Conservation (phyloP, 225 moss, liverwort and hornwort species). For the Asterella californica region DNA sequence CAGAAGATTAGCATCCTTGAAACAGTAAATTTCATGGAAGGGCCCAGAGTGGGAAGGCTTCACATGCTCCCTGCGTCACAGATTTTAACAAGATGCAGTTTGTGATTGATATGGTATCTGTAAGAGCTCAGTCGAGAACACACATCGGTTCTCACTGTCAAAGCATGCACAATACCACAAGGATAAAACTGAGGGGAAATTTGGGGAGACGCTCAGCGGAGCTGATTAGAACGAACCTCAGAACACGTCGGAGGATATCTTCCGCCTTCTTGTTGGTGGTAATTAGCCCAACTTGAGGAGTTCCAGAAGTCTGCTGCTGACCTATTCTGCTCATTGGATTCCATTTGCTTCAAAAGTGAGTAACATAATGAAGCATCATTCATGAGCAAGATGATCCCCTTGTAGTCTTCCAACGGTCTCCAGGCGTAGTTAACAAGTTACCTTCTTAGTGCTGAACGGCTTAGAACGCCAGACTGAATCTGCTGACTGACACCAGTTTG, state of each 20-base stretch:
- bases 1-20: conserved; percentile 56
- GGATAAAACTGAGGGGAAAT: neutral
- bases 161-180: neutral
- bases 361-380: neutral
- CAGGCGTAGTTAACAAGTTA: neutral
- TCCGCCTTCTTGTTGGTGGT: conserved; percentile 14
- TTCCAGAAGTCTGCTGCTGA: conserved; percentile 21
- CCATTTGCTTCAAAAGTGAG: neutral
- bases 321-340: conserved; percentile 22
- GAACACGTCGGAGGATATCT: conserved; percentile 32
- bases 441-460: conserved; percentile 42
- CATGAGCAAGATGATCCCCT: neutral
- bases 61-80: conserved; percentile 52
- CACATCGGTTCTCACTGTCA: neutral
- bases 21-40: conserved; percentile 80
- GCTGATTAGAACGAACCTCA: conserved; percentile 5
- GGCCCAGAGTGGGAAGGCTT: conserved; percentile 61
- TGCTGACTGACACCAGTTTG: conserved; percentile 24
- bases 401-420: neutral
- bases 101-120: neutral
- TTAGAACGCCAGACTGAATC: conserved; percentile 33
- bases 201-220: neutral
- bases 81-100: neutral
- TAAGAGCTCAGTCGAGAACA: neutral
- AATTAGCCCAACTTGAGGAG: conserved; percentile 21